Evolutionary conservation across 441 rosid genomes (phyloP).

Genomic region (Eruca vesicaria): DNA sequence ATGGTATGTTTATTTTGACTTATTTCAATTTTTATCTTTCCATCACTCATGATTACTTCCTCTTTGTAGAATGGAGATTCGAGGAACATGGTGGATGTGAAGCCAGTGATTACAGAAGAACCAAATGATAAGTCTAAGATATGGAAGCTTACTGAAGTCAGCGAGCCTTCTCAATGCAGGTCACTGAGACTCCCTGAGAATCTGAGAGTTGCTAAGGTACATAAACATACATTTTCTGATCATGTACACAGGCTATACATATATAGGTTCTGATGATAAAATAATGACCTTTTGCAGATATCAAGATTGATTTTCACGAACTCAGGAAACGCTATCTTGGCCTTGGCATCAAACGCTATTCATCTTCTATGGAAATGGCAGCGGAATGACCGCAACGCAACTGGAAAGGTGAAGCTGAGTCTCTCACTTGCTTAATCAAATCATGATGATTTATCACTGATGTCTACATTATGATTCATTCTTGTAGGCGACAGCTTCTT

Average conservation of each 20-base stretch:
- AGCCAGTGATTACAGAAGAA: conserved; percentile 51
- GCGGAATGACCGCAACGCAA: conserved; percentile 67
- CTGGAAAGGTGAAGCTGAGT: conserved; percentile 62
- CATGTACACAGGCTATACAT: neutral
- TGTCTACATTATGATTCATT: conserved; percentile 24
- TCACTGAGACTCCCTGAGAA: conserved; percentile 54
- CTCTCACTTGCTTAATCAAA: conserved; percentile 8
- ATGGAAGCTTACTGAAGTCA: conserved; percentile 57
- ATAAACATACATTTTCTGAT: neutral
- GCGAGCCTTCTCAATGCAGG: conserved; percentile 57
- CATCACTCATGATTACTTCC: conserved; percentile 4
- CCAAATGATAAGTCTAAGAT: conserved; percentile 41
- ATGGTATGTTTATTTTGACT: conserved; percentile 16
- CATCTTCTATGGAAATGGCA: conserved; percentile 97
- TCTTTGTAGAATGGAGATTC: conserved; percentile 53
- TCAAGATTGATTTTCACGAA: conserved; percentile 91
- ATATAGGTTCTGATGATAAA: neutral
- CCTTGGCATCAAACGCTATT: conserved; percentile 85
- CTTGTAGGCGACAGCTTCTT: conserved; percentile 64
- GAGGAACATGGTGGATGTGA: conserved; percentile 48
- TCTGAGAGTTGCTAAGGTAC: conserved; percentile 26
- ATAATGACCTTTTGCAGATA: conserved; percentile 49
- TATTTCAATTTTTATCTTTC: neutral
- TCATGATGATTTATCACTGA: neutral
- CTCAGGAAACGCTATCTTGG: conserved; percentile 86